phyloP scores from a whole-genome alignment of 2,329 filamentous ascomycete genomes.

The Byssothecium circinans region DNA sequence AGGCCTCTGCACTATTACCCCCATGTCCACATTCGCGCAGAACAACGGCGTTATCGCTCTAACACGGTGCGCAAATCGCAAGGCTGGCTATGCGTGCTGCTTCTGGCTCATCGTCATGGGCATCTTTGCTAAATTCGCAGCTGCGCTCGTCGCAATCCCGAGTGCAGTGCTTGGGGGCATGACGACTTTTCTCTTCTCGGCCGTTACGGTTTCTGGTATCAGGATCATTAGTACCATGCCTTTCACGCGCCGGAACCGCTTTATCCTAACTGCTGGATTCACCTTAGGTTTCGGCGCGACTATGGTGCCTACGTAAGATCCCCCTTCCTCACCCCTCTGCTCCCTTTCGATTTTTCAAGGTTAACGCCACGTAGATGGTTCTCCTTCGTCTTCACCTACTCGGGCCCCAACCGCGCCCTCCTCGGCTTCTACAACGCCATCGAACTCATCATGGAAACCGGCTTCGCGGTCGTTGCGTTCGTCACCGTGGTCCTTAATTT shows the following conservation, averaged over 20 bases:
- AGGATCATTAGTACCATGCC: conserved; percentile 71
- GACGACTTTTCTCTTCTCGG: conserved; percentile 76
- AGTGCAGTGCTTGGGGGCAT: conserved; percentile 52
- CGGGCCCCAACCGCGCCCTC: conserved; percentile 66
- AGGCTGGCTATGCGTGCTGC: conserved; percentile 76
- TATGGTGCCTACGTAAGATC: conserved; percentile 46
- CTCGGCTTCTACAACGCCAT: conserved; percentile 73
- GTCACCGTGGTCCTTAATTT: conserved; percentile 74
- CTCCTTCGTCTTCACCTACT: conserved; percentile 70
- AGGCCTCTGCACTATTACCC: conserved; percentile 76
- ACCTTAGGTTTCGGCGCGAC: conserved; percentile 67
- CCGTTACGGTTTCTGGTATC: conserved; percentile 76
- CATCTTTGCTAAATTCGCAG: conserved; percentile 80
- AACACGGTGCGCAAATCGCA: conserved; percentile 78
- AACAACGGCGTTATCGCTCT: conserved; percentile 85
- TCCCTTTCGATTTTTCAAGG: not conserved
- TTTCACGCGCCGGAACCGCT: conserved; percentile 78
- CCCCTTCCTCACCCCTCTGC: not conserved
- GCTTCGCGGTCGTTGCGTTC: conserved; percentile 72
- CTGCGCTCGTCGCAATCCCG: conserved; percentile 76
- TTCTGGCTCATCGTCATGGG: conserved; percentile 80
- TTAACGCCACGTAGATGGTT: conserved; percentile 63
- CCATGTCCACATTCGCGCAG: conserved; percentile 79
- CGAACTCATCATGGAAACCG: conserved; percentile 54
- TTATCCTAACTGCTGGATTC: conserved; percentile 76